Base-by-base conservation (phyloP, 2,329 filamentous ascomycete genomes). In the Microsporum canis region DNA sequence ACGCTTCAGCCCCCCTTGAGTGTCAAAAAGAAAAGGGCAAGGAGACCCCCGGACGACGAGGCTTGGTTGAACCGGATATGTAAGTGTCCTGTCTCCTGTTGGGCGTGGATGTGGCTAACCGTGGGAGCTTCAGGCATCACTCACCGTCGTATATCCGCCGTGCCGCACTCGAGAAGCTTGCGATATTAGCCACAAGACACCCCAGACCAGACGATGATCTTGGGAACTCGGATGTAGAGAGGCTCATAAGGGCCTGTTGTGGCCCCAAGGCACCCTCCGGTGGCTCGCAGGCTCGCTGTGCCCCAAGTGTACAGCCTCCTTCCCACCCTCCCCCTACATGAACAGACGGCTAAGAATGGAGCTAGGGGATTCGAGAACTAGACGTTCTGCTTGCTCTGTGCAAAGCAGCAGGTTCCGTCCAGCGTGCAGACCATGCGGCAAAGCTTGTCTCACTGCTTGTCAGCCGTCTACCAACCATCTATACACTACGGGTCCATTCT, bases 301-400 rank as follows among this genome's bases (percentile, higher is more conserved):
- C 56, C 56, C 38, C 56, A 12, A 58, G 56, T 45, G 56, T 58
- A 58, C 56, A 27, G 36, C 56, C 34, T 41, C 56, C 56, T 6
- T 36, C 14, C 31, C 14, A 6, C 51, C 51, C 14, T 23, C 4
- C 8, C 17, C 10, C 10, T 6, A 14, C 14, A 41, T 3, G 23
- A n/a, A 41, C 8, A 43, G 7, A 29, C 23, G 6, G 56, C 56
- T 58, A 58, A 29, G 45, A 45, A 60, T 33, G 58, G 45, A 58
- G 31, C 63, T 63, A 95, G 90, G 89, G 86, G 59, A 84, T 91
- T 60, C 86, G 89, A 69, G 95, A 99, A 78, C 87, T 96, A 67
- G 92, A 99, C 73, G 88, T 95, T 59, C 81, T 99, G 31, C 77
- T 97, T 31, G 90, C 94, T 49, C 80, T 99, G 31, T 97, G 92